Percentiles rank a stretch among this genome's conserved stretches.
Conservation (phyloP, 352 stramenopile genomes). For the Globisporangium iwayamae region DNA sequence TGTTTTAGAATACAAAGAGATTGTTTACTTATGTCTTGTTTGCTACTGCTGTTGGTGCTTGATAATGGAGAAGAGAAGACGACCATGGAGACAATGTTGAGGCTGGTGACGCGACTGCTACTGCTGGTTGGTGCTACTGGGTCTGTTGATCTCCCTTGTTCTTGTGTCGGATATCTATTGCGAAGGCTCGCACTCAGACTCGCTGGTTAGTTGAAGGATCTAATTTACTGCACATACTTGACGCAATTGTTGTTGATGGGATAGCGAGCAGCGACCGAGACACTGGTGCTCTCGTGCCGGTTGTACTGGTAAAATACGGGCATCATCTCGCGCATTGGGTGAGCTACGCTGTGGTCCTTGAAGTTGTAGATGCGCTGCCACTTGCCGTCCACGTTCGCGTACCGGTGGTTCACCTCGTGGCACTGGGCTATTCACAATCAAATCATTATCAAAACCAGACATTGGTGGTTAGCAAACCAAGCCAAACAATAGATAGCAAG, state of each 20-base stretch:
- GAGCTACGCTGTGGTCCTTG: constrained; percentile 50
- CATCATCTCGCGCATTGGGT: constrained; percentile 66
- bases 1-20: constrained; percentile 6
- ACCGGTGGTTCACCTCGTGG: constrained; percentile 62
- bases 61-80: neutral
- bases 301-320: constrained; percentile 65
- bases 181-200: neutral
- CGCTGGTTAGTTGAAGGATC: neutral
- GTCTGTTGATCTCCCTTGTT: neutral
- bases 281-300: neutral
- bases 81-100: too few species aligned
- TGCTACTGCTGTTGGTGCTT: neutral
- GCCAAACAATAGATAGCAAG: neutral
- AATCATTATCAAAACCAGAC: neutral
- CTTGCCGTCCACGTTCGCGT: constrained; percentile 79
- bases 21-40: neutral
- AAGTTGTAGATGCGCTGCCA: constrained; percentile 79
- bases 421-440: constrained; percentile 32
- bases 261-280: neutral
- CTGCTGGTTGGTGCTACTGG: neutral
- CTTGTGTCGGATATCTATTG: constrained; percentile 8
- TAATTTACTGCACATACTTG: constrained; percentile 11
- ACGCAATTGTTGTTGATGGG: neutral
- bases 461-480: neutral
- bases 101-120: neutral